phyloP scores from a whole-genome alignment of 306 rosid genomes.

The Rubus parviflorus region DNA sequence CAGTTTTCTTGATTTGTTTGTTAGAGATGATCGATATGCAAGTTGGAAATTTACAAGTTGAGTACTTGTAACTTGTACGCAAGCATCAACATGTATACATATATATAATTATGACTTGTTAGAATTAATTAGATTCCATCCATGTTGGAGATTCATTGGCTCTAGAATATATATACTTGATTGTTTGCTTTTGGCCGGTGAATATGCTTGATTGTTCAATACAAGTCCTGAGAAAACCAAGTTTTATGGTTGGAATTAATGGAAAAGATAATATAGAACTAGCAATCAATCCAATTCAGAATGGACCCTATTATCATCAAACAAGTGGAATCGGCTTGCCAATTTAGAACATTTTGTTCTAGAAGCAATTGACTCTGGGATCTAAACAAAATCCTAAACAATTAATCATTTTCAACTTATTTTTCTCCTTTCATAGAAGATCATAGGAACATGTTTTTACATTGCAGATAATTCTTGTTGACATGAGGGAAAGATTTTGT shows the following conservation, averaged over 20 bases:
- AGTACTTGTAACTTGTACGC: background rate
- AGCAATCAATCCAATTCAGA: background rate
- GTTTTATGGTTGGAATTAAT: too few species aligned
- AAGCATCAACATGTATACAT: too few species aligned
- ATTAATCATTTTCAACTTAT: background rate
- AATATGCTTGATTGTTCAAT: too few species aligned
- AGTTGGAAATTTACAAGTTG: background rate
- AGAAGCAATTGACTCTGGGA: background rate
- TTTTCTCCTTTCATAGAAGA: background rate
- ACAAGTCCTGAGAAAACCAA: too few species aligned
- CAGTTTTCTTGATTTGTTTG: background rate
- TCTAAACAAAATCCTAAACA: background rate
- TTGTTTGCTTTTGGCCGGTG: too few species aligned
- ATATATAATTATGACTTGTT: too few species aligned
- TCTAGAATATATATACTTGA: too few species aligned
- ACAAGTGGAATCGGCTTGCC: background rate
- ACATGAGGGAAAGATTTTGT: background rate
- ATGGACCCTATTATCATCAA: background rate
- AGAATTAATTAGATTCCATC: too few species aligned
- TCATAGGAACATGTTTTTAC: background rate
- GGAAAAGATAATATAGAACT: too few species aligned
- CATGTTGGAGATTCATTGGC: too few species aligned
- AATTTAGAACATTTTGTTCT: background rate
- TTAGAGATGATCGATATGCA: too few species aligned
- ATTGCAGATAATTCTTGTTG: background rate